Evolutionary conservation across 306 rosid species (phyloP), one percentile per base, ranked within the genome.

Genomic region (Vicia sativa): DNA sequence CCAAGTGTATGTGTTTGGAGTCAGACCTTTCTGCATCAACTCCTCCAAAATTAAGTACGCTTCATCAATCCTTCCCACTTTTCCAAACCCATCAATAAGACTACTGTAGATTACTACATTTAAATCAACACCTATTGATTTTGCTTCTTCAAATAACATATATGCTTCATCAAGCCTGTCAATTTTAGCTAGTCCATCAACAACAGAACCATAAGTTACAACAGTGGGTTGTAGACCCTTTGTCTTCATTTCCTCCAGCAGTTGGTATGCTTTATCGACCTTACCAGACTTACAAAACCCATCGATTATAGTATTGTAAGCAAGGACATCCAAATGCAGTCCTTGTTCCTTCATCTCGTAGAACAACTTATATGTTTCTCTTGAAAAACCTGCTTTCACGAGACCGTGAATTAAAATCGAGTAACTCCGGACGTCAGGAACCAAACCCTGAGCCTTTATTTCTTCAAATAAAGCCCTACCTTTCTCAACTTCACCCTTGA

Each of bases 131-230:
- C 86, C 90, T 65, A 79, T 88, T 59, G 90, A 77, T 79, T 90
- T 90, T 67, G 93, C 96, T 86, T 93, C 97, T 85, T 93, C 98
- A 68, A 90, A 93, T 42, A 93, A 83, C 97, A 88, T 90, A 71
- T 90, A 93, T 19, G 97, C 96, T 88, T 93, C 98, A 56, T 93
- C 98, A 26, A 93, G 96, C 78, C 98, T 79, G 76, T 90, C 97
- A 38, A 88, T 90, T 89, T 90, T 88, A 48, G 96, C 85, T 66
- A 93, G 96, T 71, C 97, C 96, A 68, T 93, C 97, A 14, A 93
- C 69, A 55, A 93, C 95, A 68, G 87, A 90, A 68, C 97, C 98
- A 60, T 93, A 93, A 43, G 98, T 88, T 59, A 90, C 91, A 43
- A 86, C 84, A 55, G 98, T 90, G 50, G 91, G 95, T 64, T 75